Percentiles rank a stretch among this genome's conserved stretches.
Evolutionary conservation across 108 stramenopile species (phyloP).

Genomic region (Nitzschia palea): DNA sequence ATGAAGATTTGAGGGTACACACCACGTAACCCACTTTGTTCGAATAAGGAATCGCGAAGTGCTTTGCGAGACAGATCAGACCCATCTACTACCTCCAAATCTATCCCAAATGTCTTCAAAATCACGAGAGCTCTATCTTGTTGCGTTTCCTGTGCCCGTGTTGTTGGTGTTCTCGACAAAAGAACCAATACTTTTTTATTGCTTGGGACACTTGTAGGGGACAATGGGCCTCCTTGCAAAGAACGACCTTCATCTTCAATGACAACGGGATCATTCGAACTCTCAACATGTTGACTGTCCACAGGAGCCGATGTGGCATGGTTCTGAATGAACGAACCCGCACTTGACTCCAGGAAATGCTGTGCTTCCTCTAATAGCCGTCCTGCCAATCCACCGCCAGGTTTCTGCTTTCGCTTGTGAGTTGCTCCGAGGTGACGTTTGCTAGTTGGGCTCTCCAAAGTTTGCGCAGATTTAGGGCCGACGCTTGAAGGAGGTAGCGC

Average conservation of each 20-base stretch:
- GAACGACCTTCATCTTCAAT: neutral
- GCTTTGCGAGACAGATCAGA: constrained; percentile 39
- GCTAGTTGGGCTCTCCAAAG: too few species aligned
- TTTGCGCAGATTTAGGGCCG: too few species aligned
- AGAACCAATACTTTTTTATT: neutral
- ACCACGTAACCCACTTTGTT: constrained; percentile 54
- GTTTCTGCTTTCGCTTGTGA: neutral
- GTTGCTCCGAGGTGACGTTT: too few species aligned
- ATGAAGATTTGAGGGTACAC: constrained; percentile 81
- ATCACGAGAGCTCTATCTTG: neutral
- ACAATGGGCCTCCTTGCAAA: neutral
- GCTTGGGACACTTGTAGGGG: neutral
- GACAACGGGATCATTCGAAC: neutral
- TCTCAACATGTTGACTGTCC: neutral
- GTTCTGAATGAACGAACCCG: neutral
- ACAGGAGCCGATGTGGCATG: neutral
- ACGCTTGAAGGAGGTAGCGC: too few species aligned
- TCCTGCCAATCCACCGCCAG: neutral
- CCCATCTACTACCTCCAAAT: constrained; percentile 55
- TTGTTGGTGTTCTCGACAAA: constrained; percentile 1
- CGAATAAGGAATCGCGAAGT: constrained; percentile 56
- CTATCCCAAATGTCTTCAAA: neutral
- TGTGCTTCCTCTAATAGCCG: constrained; percentile 5
- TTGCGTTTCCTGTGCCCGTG: neutral
- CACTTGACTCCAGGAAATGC: neutral